A percentile compares a stretch with the other conserved stretches of the same genome.
Evolutionary conservation across 495 filamentous ascomycete genomes (phyloP).

Genomic region (Daldinia bambusicola): DNA sequence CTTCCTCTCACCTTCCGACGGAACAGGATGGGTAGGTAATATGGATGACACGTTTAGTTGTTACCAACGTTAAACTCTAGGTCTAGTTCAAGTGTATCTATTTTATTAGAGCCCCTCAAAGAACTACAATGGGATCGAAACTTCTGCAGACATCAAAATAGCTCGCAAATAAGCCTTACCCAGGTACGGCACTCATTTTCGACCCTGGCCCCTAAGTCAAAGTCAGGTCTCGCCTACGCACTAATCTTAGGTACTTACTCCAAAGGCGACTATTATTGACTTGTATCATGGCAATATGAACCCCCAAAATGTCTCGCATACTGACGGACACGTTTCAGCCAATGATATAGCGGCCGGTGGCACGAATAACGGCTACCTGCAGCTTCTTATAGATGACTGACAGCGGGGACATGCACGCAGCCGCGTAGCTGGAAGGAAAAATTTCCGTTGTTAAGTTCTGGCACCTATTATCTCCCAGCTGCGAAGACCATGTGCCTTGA

Average conservation of each 20-base stretch:
- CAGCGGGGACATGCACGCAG: slow-evolving; percentile 46
- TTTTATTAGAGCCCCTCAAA: not conserved
- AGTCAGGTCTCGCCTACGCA: not conserved
- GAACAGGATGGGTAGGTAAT: slow-evolving; percentile 9
- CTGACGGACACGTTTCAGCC: slow-evolving; percentile 38
- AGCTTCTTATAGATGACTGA: slow-evolving; percentile 46
- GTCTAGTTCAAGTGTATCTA: not conserved
- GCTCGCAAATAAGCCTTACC: not conserved
- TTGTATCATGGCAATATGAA: slow-evolving; percentile 23
- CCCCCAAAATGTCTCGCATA: slow-evolving; percentile 42
- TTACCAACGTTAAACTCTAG: not conserved
- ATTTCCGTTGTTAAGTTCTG: slow-evolving; percentile 41
- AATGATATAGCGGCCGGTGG: slow-evolving; percentile 42
- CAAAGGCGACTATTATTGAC: slow-evolving; percentile 1
- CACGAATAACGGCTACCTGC: slow-evolving; percentile 39
- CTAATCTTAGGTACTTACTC: not conserved
- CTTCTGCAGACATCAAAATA: not conserved
- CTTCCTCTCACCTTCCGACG: not conserved
- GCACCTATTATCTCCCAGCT: slow-evolving; percentile 19
- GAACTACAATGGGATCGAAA: not conserved
- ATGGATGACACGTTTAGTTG: not conserved
- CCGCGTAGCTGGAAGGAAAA: slow-evolving; percentile 42
- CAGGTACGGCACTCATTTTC: not conserved
- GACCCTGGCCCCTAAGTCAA: not conserved
- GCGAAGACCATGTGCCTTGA: slow-evolving; percentile 33